phyloP scores from a whole-genome alignment of 805 yeast species.

The Yarrowia sp. region DNA sequence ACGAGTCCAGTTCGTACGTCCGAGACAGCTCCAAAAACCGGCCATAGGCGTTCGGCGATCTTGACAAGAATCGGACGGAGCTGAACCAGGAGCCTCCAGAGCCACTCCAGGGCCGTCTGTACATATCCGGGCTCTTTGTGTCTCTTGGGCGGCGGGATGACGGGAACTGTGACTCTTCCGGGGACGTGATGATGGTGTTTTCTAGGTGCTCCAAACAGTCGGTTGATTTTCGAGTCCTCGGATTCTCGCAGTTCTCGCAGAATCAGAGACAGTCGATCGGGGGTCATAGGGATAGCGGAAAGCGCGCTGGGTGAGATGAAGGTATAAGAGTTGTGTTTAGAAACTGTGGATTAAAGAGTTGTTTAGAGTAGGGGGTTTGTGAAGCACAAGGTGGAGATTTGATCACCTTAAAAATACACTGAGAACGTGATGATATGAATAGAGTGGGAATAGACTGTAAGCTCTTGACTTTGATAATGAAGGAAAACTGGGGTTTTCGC shows the following conservation, averaged over 20 bases:
- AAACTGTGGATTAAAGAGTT: neutral
- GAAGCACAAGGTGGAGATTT: neutral
- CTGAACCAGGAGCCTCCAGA: neutral
- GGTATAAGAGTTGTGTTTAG: neutral
- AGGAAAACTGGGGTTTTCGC: no score
- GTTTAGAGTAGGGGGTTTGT: neutral
- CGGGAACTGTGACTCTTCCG: neutral
- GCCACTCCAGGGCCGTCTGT: neutral
- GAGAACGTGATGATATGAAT: no score
- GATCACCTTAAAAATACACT: no score
- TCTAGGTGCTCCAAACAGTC: neutral
- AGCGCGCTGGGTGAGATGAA: neutral
- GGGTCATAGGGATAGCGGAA: constrained; percentile 1
- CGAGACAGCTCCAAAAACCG: neutral
- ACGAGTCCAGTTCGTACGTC: constrained; percentile 4
- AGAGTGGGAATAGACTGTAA: no score
- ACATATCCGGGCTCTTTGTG: neutral
- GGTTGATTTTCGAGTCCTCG: neutral
- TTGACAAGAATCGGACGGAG: constrained; percentile 1
- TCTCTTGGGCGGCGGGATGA: neutral
- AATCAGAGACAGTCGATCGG: neutral
- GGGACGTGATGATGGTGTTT: neutral
- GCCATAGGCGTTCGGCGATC: constrained; percentile 2
- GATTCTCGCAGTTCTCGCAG: neutral
- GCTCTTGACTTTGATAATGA: no score